Base-by-base conservation (phyloP, 2,329 filamentous ascomycete species). In the Cladosporium oxysporum region DNA sequence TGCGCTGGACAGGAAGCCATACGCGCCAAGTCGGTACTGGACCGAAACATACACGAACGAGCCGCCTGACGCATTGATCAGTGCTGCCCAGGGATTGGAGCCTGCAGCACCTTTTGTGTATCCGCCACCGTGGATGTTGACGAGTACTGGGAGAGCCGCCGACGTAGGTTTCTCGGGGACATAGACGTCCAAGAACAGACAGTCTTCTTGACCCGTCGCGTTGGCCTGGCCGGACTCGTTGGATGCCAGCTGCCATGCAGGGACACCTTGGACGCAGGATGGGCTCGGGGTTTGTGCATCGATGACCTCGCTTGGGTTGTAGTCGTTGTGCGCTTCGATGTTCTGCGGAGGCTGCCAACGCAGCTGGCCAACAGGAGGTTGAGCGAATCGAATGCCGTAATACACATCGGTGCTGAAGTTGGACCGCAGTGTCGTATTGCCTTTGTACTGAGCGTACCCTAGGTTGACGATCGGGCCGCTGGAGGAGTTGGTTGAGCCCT, bases 151-250 rank as follows among this genome's bases (percentile, higher is more conserved):
- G 26, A 79, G 67, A 11, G 67, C 64, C 6, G 65, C 53, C 21
- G 57, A 67, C 8, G 44, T 55, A n/a, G 79, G 78, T 50, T 77
- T 73, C 8, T 69, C 69, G 5, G 79, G 79, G 8, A 76, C 76
- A 65, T 76, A 76, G 8, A 81, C 76, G 61, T 81, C 79, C 49
- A 80, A 66, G 37, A 79, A 76, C 60, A 81, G 64, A 67, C 79
- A 82, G 67, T 81, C 78, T 66, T 82, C 79, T 12, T 60, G 63
- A 10, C 63, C 63, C 0, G 44, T n/a, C 5, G 59, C 63, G 0
- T 8, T 33, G 10, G 2, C 11, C 26, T 21, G 57, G 41, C 44
- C 50, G 3, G 63, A 31, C 7, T 53, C 31, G 18, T 65, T 65
- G 6, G 55, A 47, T 41, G 29, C 31, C 4, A 55, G 14, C 33